Evolutionary conservation across 1,284 basidiomycete species (phyloP), one percentile per base, ranked within the genome.

Genomic region (Phylloporus sp.): DNA sequence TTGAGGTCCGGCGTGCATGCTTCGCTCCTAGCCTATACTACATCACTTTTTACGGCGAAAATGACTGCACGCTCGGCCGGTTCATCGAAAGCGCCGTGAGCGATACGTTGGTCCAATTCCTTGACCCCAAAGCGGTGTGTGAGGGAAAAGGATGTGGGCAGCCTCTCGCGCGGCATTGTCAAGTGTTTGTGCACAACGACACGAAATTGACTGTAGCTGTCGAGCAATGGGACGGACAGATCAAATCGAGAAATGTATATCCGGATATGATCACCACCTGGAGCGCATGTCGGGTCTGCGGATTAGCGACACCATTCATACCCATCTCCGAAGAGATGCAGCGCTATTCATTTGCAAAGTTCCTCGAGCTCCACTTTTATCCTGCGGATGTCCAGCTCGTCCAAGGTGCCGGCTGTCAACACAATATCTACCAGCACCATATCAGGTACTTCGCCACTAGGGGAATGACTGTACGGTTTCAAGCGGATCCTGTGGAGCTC

Each of bases 381-480:
- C 94, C 95, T 20, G 92, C 91, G 56, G 89, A 94, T 73, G 91
- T 94, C 71, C 89, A 90, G 75, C 84, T 94, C 35, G 91, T 94
- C n/a, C 90, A 91, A 72, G 92, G 92, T 57, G 91, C 92, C 69
- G 90, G 91, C 4, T 99, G 98, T 78, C 86, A 91, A 64, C 98
- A 99, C 81, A 98, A 99, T 77, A 94, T 97, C 65, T 98, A 96
- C 78, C 89, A 92, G 69, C 92, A 98, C 75, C 96, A 99, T 74
- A 91, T 96, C 68, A 91, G 98, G 55, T 99, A 95, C 81, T 98
- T 99, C 80, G 93, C 94, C 23, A 88, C 86, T 52, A 89, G 88
- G 71, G 90, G 91, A 3, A 91, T 94, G 89, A 96, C 95, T 5
- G 89, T 99, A 39, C 92, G 94, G 20, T 96, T 99, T 77, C 94